These are phyloP conservation scores for Paramecium caudatum DNA, from an alignment of 73 alveolate species.

Conservation along the genomic window DNA sequence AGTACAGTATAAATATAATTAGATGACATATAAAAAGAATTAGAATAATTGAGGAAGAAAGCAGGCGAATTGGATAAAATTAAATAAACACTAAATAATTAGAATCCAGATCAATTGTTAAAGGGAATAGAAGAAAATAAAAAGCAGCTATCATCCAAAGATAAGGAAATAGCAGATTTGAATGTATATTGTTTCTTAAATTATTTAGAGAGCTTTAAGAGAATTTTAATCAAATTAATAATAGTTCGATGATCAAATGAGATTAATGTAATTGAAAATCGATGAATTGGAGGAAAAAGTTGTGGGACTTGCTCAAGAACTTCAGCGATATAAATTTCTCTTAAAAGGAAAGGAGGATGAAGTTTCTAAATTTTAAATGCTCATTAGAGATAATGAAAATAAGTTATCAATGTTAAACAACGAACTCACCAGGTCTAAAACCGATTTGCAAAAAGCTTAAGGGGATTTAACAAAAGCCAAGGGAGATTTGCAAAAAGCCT, in stretches of 20 bases:
- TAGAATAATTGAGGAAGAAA: conserved; percentile 43
- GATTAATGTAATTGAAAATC: background rate
- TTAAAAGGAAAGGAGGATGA: conserved; percentile 42
- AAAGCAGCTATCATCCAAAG: background rate
- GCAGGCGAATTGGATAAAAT: conserved; percentile 46
- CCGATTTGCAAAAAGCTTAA: conserved; percentile 27
- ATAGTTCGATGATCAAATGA: background rate
- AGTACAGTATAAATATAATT: background rate
- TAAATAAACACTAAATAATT: background rate
- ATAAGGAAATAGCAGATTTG: conserved; percentile 51
- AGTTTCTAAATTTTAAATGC: background rate
- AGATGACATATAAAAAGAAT: conserved; percentile 51
- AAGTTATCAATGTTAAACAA: background rate
- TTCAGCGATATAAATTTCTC: conserved; percentile 27
- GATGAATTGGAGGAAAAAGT: conserved; percentile 70
- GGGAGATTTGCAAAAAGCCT: conserved; percentile 16
- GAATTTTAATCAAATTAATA: conserved; percentile 1
- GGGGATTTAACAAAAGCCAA: conserved; percentile 11
- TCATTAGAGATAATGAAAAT: background rate
- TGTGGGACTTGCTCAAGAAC: conserved; percentile 49
- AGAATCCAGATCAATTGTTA: conserved; percentile 54
- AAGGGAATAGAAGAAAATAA: background rate
- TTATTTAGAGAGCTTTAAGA: background rate
- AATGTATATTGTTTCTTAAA: background rate
- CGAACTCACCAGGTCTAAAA: conserved; percentile 37